Base-by-base conservation (phyloP, 1,284 basidiomycete genomes). In the Ustilago xerochloae region DNA sequence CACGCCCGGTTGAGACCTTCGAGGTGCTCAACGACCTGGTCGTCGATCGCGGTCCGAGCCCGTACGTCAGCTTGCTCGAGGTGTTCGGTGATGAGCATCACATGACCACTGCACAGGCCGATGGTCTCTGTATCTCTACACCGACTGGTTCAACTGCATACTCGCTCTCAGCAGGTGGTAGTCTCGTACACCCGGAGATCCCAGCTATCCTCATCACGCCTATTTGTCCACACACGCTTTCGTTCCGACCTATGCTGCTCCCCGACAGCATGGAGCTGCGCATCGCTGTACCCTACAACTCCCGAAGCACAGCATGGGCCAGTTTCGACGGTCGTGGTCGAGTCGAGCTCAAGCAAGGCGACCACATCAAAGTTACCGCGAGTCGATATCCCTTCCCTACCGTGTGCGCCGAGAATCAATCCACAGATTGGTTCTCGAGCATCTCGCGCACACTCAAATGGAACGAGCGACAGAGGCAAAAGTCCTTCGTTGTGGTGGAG, bases 311-410 rank as follows among this genome's bases (percentile, higher is more conserved):
- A 0, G 97, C 97, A 4, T 99, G 97, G 97, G 97, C 94, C 10
- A 95, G 93, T 36, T 99, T 99, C 82, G 97, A 99, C 82, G 97
- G 97, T 15, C 90, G 97, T 51, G 97, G 97, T 1, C 90, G 97
- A 26, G 92, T 99, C 15, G 97, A 99, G 86, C 71, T 84, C 39
- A 73, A 75, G 41, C 80, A 98, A 89, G 97, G 97, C 46, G 97
- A 99, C 84, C 97, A 99, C 84, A 98, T 99, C 87, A 99, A 97
- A 86, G 91, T 99, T 64, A 96, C 93, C 0, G 97, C 97, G 0
- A 98, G 95, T 4, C 94, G 92, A 82, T 99, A 95, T 85, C 97
- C 97, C 4, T 99, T 99, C 88, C 97, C 97, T 0, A 99, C 97
- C 1, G 94, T 99, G 6, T 98, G 94, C 82, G 93, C 93, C 10